Conservation (phyloP, 805 yeast genomes). For the Candida pseudoglaebosa region DNA sequence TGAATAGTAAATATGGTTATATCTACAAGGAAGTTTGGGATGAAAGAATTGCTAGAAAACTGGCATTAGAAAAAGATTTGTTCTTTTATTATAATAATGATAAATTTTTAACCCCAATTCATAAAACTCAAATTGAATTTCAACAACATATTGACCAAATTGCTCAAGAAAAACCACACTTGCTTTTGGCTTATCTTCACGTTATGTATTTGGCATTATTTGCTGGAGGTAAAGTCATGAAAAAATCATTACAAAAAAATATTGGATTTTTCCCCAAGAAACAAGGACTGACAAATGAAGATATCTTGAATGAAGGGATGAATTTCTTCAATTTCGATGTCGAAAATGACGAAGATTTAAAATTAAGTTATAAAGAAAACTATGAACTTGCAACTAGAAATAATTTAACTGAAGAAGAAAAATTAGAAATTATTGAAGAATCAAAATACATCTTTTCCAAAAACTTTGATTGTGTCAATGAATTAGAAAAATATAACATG, state of each 20-base stretch:
- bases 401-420: conserved; percentile 65
- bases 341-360: conserved; percentile 60
- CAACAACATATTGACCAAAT: conserved; percentile 54
- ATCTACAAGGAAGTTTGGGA: conserved; percentile 61
- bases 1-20: conserved; percentile 35
- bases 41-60: conserved; percentile 64
- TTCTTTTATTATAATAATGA: conserved; percentile 60
- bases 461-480: conserved; percentile 57
- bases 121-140: conserved; percentile 60
- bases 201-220: conserved; percentile 80
- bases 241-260: conserved; percentile 61
- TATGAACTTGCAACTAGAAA: conserved; percentile 76
- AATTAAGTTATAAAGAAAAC: conserved; percentile 66
- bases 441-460: conserved; percentile 61
- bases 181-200: conserved; percentile 76
- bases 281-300: conserved; percentile 60
- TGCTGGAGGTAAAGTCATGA: conserved; percentile 79
- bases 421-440: conserved; percentile 65
- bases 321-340: conserved; percentile 70
- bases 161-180: conserved; percentile 60
- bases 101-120: conserved; percentile 55
- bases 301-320: conserved; percentile 58
- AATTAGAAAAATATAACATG: conserved; percentile 65
- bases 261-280: conserved; percentile 73
- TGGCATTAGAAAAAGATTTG: conserved; percentile 56